These are phyloP conservation scores for Russula brevipes DNA, from an alignment of 768 basidiomycete species.

Conservation along the genomic window DNA sequence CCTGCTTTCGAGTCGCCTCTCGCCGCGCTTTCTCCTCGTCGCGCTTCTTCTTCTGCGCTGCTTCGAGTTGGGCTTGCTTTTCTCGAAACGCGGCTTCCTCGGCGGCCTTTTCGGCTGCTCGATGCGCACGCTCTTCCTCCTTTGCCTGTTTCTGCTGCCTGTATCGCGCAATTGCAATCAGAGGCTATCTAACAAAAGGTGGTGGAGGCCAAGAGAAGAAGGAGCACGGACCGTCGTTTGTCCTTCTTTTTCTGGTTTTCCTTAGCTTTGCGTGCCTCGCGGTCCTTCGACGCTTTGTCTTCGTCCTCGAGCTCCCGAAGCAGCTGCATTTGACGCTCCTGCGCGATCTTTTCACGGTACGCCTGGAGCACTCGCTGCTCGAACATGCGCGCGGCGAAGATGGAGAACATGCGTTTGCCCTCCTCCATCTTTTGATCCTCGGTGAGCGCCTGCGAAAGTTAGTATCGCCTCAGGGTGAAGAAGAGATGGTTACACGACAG, in stretches of 20 bases:
- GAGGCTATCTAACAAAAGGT: slow-evolving; percentile 10
- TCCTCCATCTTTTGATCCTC: slow-evolving; percentile 99
- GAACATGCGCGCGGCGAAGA: slow-evolving; percentile 99
- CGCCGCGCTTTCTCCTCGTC: slow-evolving; percentile 84
- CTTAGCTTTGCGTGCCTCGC: slow-evolving; percentile 88
- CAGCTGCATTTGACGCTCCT: slow-evolving; percentile 89
- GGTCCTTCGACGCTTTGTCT: slow-evolving; percentile 78
- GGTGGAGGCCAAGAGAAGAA: slow-evolving; percentile 7
- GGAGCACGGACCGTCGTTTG: slow-evolving; percentile 72
- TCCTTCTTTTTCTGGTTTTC: slow-evolving; percentile 99
- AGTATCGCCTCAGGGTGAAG: slow-evolving; percentile 19
- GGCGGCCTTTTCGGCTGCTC: slow-evolving; percentile 80
- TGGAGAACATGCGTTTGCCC: slow-evolving; percentile 98
- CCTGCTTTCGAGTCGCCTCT: slow-evolving; percentile 68
- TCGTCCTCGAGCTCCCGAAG: slow-evolving; percentile 95
- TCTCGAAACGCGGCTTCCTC: slow-evolving; percentile 77
- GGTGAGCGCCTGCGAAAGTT: slow-evolving; percentile 58
- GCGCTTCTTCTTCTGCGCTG: slow-evolving; percentile 70
- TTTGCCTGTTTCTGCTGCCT: slow-evolving; percentile 91
- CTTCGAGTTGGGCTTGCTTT: slow-evolving; percentile 71
- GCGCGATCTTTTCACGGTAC: slow-evolving; percentile 94
- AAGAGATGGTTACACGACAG: neutral
- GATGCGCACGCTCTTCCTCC: slow-evolving; percentile 82
- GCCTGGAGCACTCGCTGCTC: slow-evolving; percentile 96
- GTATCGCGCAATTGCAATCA: slow-evolving; percentile 3